phyloP scores from a whole-genome alignment of 805 yeast genomes.

The Cyberlindnera japonica region DNA sequence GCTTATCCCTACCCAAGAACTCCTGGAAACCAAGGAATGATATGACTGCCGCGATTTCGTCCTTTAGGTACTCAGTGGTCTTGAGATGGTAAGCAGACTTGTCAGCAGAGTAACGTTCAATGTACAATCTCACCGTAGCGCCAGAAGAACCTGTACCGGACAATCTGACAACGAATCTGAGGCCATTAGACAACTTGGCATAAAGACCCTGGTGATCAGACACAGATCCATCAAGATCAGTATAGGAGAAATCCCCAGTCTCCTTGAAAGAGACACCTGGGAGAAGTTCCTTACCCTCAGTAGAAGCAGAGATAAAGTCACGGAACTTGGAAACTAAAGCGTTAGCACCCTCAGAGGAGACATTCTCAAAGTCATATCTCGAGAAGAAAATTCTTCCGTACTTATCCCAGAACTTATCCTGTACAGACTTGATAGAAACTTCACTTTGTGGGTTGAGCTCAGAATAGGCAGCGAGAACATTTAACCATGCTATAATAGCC shows the following conservation, averaged over 20 bases:
- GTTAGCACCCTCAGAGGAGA: constrained; percentile 69
- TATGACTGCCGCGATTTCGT: constrained; percentile 61
- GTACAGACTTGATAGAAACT: constrained; percentile 76
- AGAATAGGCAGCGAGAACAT: constrained; percentile 83
- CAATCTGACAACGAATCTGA: constrained; percentile 82
- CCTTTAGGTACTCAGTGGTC: constrained; percentile 66
- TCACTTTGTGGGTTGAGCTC: constrained; percentile 49
- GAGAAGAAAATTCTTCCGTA: constrained; percentile 98
- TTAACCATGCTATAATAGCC: constrained; percentile 98
- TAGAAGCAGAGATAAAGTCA: constrained; percentile 32
- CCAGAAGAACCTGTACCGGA: constrained; percentile 98
- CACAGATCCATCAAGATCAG: constrained; percentile 91
- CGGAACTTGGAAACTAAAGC: constrained; percentile 56
- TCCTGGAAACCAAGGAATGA: constrained; percentile 68
- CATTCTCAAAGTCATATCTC: constrained; percentile 89
- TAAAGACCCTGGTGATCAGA: constrained; percentile 85
- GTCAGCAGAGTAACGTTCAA: constrained; percentile 78
- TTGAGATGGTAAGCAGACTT: constrained; percentile 40
- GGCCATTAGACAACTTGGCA: constrained; percentile 75
- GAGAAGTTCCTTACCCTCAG: constrained; percentile 50
- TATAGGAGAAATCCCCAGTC: constrained; percentile 86
- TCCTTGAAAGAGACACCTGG: constrained; percentile 54
- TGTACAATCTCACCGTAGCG: constrained; percentile 89
- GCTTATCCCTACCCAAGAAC: constrained; percentile 75
- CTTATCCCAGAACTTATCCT: constrained; percentile 79